A percentile compares a stretch with the other conserved stretches of the same genome.
These are phyloP conservation scores for Pseudocercospora musae DNA, from an alignment of 2,329 filamentous ascomycete species.

Conservation along the genomic window DNA sequence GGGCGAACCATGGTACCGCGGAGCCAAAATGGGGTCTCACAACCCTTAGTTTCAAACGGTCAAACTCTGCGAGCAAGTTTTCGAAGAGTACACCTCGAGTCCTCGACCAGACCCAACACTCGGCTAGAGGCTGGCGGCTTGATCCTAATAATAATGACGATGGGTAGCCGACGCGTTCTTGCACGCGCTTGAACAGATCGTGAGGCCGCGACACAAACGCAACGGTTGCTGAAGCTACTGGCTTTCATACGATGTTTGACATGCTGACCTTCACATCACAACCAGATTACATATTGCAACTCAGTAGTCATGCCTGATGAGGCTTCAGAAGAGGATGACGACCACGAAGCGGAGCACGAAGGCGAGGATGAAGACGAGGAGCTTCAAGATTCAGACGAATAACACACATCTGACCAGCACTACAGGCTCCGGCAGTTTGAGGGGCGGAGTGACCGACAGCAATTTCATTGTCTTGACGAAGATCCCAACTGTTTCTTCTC, in stretches of 20 bases:
- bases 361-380: constrained; percentile 18
- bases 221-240: background rate
- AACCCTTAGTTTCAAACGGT: no score
- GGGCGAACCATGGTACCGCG: constrained; percentile 6
- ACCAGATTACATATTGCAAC: constrained; percentile 50
- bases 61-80: background rate
- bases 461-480: background rate
- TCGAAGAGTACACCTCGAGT: no score
- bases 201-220: background rate
- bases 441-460: background rate
- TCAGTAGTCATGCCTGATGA: constrained; percentile 50
- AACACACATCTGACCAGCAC: background rate
- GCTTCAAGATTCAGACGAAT: constrained; percentile 7
- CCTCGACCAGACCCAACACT: no score
- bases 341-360: constrained; percentile 27
- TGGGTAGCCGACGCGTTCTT: background rate
- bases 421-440: background rate
- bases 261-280: background rate
- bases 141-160: background rate
- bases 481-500: background rate
- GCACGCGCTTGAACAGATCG: background rate
- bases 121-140: no score
- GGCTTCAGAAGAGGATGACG: constrained; percentile 31
- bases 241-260: background rate
- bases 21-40: background rate